Evolutionary conservation across 2,329 filamentous ascomycete species (phyloP).

Genomic region (Eutypa lata): DNA sequence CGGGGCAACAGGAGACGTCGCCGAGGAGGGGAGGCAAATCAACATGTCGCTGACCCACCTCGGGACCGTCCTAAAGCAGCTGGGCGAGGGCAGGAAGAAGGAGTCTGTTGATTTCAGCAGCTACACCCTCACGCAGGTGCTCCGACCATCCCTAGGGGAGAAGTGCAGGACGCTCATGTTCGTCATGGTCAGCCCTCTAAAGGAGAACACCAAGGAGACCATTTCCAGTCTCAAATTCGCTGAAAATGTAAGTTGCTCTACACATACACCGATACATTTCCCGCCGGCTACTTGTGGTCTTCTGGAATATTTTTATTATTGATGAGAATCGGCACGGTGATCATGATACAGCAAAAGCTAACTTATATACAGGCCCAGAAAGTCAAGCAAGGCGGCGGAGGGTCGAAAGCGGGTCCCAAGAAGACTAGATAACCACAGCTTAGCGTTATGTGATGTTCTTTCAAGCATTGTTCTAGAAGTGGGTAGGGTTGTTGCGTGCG

Average conservation of each 20-base stretch:
- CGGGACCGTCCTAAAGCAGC: conserved; percentile 88
- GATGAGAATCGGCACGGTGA: too few species aligned
- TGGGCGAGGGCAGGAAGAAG: conserved; percentile 70
- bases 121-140: conserved; percentile 91
- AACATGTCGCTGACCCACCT: conserved; percentile 91
- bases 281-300: too few species aligned
- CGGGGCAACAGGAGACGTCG: conserved; percentile 78
- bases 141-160: conserved; percentile 91
- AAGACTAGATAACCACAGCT: background rate
- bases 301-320: too few species aligned
- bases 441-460: background rate
- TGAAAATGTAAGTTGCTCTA: conserved; percentile 67
- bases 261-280: background rate
- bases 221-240: conserved; percentile 94
- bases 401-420: background rate
- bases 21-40: conserved; percentile 95
- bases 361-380: background rate
- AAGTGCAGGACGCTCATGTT: conserved; percentile 99
- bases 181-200: conserved; percentile 92
- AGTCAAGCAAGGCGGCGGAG: conserved; percentile 1
- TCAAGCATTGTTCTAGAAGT: background rate
- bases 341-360: background rate
- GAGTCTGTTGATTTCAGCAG: conserved; percentile 91
- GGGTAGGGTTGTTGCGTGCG: background rate
- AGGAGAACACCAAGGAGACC: conserved; percentile 88